These are phyloP conservation scores for Vaccinium darrowii DNA, from an alignment of 148 eudicot genomes.

Conservation along the genomic window DNA sequence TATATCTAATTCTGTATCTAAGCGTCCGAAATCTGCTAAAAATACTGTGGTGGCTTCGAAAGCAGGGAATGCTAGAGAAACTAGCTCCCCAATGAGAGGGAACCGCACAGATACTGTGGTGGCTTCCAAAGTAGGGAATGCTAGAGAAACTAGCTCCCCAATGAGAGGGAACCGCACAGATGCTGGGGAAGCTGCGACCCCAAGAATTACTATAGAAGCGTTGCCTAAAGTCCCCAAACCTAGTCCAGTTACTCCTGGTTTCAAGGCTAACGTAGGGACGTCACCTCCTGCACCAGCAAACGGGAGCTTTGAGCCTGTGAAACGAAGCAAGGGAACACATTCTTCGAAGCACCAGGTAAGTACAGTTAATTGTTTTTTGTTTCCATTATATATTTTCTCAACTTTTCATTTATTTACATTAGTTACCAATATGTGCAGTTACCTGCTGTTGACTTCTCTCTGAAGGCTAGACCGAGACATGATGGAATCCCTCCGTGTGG, in stretches of 20 bases:
- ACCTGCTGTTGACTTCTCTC: conserved; percentile 52
- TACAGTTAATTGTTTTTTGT: not conserved
- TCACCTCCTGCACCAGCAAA: conserved; percentile 45
- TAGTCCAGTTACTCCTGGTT: conserved; percentile 55
- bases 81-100: conserved; percentile 84
- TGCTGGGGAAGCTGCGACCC: conserved; percentile 29
- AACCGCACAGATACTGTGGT: conserved; percentile 37
- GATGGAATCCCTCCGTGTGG: conserved; percentile 56
- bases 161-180: conserved; percentile 62
- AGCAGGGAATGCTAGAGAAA: conserved; percentile 86
- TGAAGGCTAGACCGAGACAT: conserved; percentile 68
- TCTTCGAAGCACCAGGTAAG: conserved; percentile 80
- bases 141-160: conserved; percentile 86
- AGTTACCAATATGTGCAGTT: conserved; percentile 43
- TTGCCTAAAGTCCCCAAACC: conserved; percentile 62
- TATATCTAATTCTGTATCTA: conserved; percentile 37
- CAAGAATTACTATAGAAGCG: conserved; percentile 51
- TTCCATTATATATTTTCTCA: not conserved
- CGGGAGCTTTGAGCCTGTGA: conserved; percentile 54
- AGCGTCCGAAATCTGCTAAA: conserved; percentile 66
- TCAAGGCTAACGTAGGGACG: conserved; percentile 48
- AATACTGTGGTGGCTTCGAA: conserved; percentile 56
- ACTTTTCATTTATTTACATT: conserved; percentile 2
- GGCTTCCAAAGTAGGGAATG: conserved; percentile 75
- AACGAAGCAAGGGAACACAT: conserved; percentile 51